A percentile compares a stretch with the other conserved stretches of the same genome.
Conservation (phyloP, 169 alveolate genomes). For the Plasmodium vivax region DNA sequence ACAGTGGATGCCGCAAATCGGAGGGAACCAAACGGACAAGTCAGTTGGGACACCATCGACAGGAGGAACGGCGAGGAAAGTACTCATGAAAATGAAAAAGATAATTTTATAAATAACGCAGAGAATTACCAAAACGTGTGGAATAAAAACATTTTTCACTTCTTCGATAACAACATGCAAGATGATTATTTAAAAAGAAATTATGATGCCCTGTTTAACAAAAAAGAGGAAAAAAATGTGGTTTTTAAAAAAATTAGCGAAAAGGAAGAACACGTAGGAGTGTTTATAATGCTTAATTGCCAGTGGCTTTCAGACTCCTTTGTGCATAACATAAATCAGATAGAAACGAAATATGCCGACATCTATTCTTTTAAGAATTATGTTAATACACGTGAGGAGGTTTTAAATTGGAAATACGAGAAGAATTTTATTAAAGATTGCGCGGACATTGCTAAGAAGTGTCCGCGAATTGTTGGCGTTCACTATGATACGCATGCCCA, state of each 20-base stretch:
- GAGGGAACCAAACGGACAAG: background rate
- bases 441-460: slow-evolving; percentile 22
- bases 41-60: background rate
- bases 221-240: slow-evolving; percentile 7
- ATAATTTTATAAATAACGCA: background rate
- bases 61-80: background rate
- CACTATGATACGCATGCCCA: slow-evolving; percentile 65
- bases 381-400: slow-evolving; percentile 43
- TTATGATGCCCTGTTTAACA: slow-evolving; percentile 39
- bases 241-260: slow-evolving; percentile 27
- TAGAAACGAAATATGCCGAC: slow-evolving; percentile 56
- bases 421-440: slow-evolving; percentile 60
- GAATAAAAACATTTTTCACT: slow-evolving; percentile 18
- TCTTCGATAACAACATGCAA: slow-evolving; percentile 59
- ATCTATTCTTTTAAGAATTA: slow-evolving; percentile 56
- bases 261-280: slow-evolving; percentile 69
- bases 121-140: background rate
- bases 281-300: slow-evolving; percentile 39
- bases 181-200: slow-evolving; percentile 47
- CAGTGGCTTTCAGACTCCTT: slow-evolving; percentile 69
- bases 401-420: slow-evolving; percentile 53
- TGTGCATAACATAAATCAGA: slow-evolving; percentile 46
- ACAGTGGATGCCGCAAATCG: background rate
- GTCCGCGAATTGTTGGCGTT: slow-evolving; percentile 66
- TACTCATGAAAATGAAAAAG: background rate